Evolutionary conservation across 345 rosid species (phyloP), one percentile per base, ranked within the genome.

Genomic region (Ricinus communis): DNA sequence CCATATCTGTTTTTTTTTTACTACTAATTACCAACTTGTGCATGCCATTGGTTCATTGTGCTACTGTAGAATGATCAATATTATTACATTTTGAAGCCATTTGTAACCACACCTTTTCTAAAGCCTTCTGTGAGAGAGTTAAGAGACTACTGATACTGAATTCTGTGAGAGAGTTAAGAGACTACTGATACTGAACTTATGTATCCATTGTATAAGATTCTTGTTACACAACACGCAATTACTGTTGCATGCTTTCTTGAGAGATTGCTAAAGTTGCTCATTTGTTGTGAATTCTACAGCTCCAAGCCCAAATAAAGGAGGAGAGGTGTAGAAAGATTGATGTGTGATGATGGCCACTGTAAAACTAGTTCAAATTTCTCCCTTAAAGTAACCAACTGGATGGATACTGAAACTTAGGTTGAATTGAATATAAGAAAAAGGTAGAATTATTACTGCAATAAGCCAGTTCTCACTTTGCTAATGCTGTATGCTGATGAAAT

Each of bases 1-100:
- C 31, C 21, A 14, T 53, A 71, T 36, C 54, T 10, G 31, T 30
- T 59, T 16, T n/a, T n/a, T n/a, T n/a, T 71, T 64, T 59, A 13
- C 22, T 45, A 58, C 43, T n/a, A n/a, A n/a, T n/a, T n/a, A n/a
- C n/a, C n/a, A n/a, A n/a, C n/a, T n/a, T n/a, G n/a, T n/a, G n/a
- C n/a, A n/a, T n/a, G 14, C 21, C 50, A 40, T 14, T 12, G 9
- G n/a, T 62, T 62, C 47, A 11, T 0, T 25, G 2, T 22, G 19
- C 50, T 40, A 25, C 12, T 5, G 12, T 12, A 27, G 50, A 24
- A 22, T 12, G 14, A 43, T 43, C 5, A 16, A 36, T 30, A 62
- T 22, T 62, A 24, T 45, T 21, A 21, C n/a, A 6, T 41, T 56
- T 27, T 54, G 59, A 54, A 54, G 27, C 59, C n/a, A 28, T 19